Evolutionary conservation across 83 land plant genomes (phyloP), one percentile per base, ranked within the genome.

Genomic region (Picea abies): DNA sequence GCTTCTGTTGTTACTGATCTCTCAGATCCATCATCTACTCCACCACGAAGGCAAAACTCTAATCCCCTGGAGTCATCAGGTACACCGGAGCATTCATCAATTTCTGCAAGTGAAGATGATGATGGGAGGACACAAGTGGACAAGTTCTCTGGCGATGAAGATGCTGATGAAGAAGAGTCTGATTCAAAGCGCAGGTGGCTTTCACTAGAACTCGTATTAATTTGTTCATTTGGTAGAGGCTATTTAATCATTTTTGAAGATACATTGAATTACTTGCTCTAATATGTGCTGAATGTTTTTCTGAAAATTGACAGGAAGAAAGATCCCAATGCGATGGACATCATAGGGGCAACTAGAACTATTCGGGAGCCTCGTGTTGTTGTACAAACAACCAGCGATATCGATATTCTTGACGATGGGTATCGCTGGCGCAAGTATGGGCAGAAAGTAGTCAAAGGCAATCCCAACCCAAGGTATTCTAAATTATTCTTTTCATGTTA

Each of bases 381-480:
- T 79, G 95, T 94, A 70, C 96, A 94, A 84, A 94, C 96, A 60
- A 91, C 95, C 12, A 94, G 96, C 76, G 95, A 94, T 78, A 92
- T 94, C 37, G 96, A 94, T 82, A 87, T 94, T 82, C 82, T 94
- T 78, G 96, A 94, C 87, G 95, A 92, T 84, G 95, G 95, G 14
- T 92, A 90, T 65, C 89, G 93, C 64, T 92, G 95, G 95, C 91
- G 95, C 56, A 92, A 92, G 69, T 92, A 92, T 85, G 95, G 95
- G 22, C 92, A 92, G 87, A 92, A 92, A 83, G 91, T 92, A 39
- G 95, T 92, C 12, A 92, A 94, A 82, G 96, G 96, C 10, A 94
- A 94, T 85, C 96, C 96, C 60, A 49, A 92, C 77, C 96, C 96
- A 70, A 92, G 96, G 96, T 93, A 66, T 66, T 16, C 60, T 58